Base-by-base conservation (phyloP, 2,329 filamentous ascomycete species). In the Xylaria multiplex region DNA sequence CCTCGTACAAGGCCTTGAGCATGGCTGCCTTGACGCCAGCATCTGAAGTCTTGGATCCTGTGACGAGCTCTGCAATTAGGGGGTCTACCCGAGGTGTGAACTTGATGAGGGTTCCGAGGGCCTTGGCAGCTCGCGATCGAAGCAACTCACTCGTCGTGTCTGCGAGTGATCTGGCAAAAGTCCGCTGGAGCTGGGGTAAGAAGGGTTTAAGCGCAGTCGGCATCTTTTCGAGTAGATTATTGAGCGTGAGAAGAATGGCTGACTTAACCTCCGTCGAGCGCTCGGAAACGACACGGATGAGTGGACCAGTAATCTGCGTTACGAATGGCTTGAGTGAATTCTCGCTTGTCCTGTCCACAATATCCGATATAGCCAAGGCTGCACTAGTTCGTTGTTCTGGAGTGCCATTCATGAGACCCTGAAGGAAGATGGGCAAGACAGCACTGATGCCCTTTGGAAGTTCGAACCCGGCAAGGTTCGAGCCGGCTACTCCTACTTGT, bases 231-330 rank as follows among this genome's bases (percentile, higher is more conserved):
- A 99, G 84, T 35, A 99, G 83, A 73, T 96, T 97, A 82, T 97
- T 98, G 71, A 99, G 87, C 0, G 96, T 97, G 60, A 96, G 86
- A 67, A 99, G 84, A 77, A 99, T 97, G 48, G 96, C 96, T 67
- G 93, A 91, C 82, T 97, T 98, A 79, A 99, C 93, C 58, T 99
- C 96, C 2, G 93, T 93, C 2, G 96, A 97, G 69, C 95, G 90
- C 79, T 99, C 96, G 5, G 96, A 97, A 19, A 99, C 94, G 24
- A 98, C 95, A 86, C 96, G 92, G 79, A 99, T 99, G 60, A 99
- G 87, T 24, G 96, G 96, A 77, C 96, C 96, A 5, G 96, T 98
- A 73, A 99, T 97, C 76, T 97, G 94, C 35, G 95, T 97, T 66
- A 99, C 96, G 75, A 96, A 98, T 7, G 94, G 93, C 80, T 96